Evolutionary conservation across 352 stramenopile genomes (phyloP).

Genomic region (Pseudoperonospora humuli): DNA sequence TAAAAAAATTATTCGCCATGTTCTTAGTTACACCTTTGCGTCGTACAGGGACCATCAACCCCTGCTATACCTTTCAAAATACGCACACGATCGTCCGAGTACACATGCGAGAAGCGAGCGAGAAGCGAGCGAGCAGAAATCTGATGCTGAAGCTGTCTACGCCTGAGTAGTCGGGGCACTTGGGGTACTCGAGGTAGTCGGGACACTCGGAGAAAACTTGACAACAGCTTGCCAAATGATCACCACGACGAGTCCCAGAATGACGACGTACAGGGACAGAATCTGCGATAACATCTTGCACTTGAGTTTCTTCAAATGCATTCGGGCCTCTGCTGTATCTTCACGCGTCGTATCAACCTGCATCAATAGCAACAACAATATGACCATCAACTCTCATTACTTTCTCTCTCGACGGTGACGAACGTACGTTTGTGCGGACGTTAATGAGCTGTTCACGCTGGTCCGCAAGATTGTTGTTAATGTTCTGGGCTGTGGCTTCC

Average conservation of each 20-base stretch:
- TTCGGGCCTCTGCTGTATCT: slow-evolving; percentile 56
- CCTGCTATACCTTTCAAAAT: neutral
- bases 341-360: slow-evolving; percentile 63
- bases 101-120: neutral
- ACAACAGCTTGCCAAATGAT: slow-evolving; percentile 68
- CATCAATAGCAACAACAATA: neutral
- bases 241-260: slow-evolving; percentile 54
- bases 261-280: slow-evolving; percentile 69
- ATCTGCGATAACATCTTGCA: slow-evolving; percentile 77
- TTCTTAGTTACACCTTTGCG: slow-evolving; percentile 29
- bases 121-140: no score
- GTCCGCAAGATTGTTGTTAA: slow-evolving; percentile 49
- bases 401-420: neutral
- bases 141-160: neutral
- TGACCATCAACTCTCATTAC: neutral
- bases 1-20: slow-evolving; percentile 23
- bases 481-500: slow-evolving; percentile 63
- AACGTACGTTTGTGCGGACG: slow-evolving; percentile 64
- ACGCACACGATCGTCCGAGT: neutral
- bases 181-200: no score
- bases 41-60: slow-evolving; percentile 8
- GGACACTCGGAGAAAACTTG: slow-evolving; percentile 50
- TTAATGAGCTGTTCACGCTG: slow-evolving; percentile 73
- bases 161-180: no score
- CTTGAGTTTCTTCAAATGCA: slow-evolving; percentile 72